phyloP scores from a whole-genome alignment of 2,329 filamentous ascomycete genomes.

The Pyrenochaeta sp. region DNA sequence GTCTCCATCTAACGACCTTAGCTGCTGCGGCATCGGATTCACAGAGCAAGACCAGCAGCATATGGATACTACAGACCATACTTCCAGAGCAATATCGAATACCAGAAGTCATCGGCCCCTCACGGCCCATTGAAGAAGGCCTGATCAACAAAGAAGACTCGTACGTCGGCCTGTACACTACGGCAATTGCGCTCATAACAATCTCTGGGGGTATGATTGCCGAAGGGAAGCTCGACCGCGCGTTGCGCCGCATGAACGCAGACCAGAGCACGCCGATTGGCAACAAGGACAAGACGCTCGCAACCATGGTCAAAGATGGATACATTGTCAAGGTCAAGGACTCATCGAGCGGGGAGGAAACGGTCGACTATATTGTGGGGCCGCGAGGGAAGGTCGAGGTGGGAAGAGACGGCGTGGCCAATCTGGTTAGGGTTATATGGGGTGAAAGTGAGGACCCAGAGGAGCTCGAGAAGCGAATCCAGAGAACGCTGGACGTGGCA shows the following conservation, averaged over 20 bases:
- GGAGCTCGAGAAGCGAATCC: constrained; percentile 44
- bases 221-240: constrained; percentile 80
- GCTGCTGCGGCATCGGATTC: constrained; percentile 65
- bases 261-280: constrained; percentile 76
- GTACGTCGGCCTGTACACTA: constrained; percentile 82
- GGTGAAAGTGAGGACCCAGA: constrained; percentile 43
- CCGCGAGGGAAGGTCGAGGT: constrained; percentile 87
- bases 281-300: constrained; percentile 77
- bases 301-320: constrained; percentile 79
- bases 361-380: constrained; percentile 83
- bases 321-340: constrained; percentile 83
- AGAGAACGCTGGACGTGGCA: constrained; percentile 43
- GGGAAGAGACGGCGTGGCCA: constrained; percentile 76
- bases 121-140: constrained; percentile 66
- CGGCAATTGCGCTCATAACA: constrained; percentile 79
- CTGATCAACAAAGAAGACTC: constrained; percentile 72
- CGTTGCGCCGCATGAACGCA: constrained; percentile 77
- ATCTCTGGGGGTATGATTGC: constrained; percentile 75
- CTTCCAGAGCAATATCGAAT: constrained; percentile 73
- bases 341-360: constrained; percentile 73
- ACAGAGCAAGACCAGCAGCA: constrained; percentile 64
- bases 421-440: constrained; percentile 63
- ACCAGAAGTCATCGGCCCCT: constrained; percentile 72
- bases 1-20: constrained; percentile 22
- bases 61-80: constrained; percentile 79